These are phyloP conservation scores for Exophiala viscosa DNA, from an alignment of 2,329 filamentous ascomycete genomes.

Conservation along the genomic window DNA sequence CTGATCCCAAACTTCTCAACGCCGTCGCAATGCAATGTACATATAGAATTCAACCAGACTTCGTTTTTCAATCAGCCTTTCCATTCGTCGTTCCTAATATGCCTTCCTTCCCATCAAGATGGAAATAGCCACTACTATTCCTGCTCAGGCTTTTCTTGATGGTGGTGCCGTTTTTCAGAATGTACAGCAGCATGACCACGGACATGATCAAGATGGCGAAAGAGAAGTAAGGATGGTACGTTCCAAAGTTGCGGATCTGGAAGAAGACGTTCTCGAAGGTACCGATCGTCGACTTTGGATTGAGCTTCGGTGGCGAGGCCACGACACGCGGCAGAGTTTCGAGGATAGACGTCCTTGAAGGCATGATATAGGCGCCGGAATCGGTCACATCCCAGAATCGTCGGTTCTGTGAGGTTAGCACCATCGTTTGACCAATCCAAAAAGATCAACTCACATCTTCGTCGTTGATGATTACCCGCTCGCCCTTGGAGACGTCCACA, in stretches of 20 bases:
- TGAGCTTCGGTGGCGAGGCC: slow-evolving; percentile 46
- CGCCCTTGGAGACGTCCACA: slow-evolving; percentile 78
- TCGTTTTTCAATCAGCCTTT: slow-evolving; percentile 43
- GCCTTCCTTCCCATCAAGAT: slow-evolving; percentile 48
- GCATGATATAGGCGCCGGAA: slow-evolving; percentile 83
- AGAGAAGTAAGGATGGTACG: slow-evolving; percentile 43
- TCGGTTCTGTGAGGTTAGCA: slow-evolving; percentile 60
- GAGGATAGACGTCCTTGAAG: slow-evolving; percentile 83
- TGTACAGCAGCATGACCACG: slow-evolving; percentile 35
- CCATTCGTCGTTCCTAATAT: slow-evolving; percentile 39
- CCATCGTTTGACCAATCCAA: slow-evolving; percentile 34
- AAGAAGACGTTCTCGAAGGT: slow-evolving; percentile 46
- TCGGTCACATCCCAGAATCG: slow-evolving; percentile 92
- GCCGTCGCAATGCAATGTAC: slow-evolving; percentile 22
- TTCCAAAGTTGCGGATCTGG: slow-evolving; percentile 41
- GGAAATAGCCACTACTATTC: slow-evolving; percentile 43
- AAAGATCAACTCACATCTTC: slow-evolving; percentile 70
- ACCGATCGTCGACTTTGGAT: slow-evolving; percentile 48
- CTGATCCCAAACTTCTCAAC: slow-evolving; percentile 5
- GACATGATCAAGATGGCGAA: slow-evolving; percentile 38
- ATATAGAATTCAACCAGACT: slow-evolving; percentile 5
- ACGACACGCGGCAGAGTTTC: slow-evolving; percentile 64
- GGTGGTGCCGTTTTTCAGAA: slow-evolving; percentile 28
- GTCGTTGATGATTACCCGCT: slow-evolving; percentile 93
- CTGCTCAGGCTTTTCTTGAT: slow-evolving; percentile 30